Evolutionary conservation across 140 eudicot species (phyloP), one percentile per base, ranked within the genome.

Genomic region (Ambrosia hybrid): DNA sequence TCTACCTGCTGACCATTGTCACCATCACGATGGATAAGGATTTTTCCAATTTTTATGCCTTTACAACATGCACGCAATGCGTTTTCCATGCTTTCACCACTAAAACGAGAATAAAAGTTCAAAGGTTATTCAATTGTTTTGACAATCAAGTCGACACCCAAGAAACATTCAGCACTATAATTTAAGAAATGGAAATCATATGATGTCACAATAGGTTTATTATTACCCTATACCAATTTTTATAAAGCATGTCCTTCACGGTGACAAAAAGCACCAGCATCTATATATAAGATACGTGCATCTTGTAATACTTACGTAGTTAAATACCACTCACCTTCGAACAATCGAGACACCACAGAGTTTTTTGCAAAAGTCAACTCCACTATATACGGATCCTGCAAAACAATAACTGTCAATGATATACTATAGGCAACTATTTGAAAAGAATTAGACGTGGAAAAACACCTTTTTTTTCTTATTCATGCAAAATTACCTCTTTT

Each of bases 1-100:
- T 13, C 10, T 33, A 89, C 98, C 93, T 93, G 97, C 79, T 89
- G 79, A 57, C 98, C 98, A 68, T 93, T 81, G 85, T 89, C 98
- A 67, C 98, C 98, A 70, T 93, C 98, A 65, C 98, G 91, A 68
- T 89, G 98, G 75, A 93, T 93, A 62, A 93, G 76, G 67, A 93
- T 89, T 83, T 93, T 93, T 71, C 98, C 98, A 65, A 93, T 93
- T 80, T 93, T 93, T 65, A 93, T 93, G 43, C 98, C 98, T 72
- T 93, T 93, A 86, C 98, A 93, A 78, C 98, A 93, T 56, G 98
- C 98, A 65, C 98, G 93, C 82, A 93, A 57, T 30, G 98, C 98
- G 68, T 93, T 93, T 69, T 93, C 98, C 98, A 93, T 93, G 72
- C 98, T 93, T 79, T 93, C 98, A 65, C 98, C 98, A 83, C 98